Evolutionary conservation across 2,329 filamentous ascomycete genomes (phyloP).

Genomic region (Cercospora sesami): DNA sequence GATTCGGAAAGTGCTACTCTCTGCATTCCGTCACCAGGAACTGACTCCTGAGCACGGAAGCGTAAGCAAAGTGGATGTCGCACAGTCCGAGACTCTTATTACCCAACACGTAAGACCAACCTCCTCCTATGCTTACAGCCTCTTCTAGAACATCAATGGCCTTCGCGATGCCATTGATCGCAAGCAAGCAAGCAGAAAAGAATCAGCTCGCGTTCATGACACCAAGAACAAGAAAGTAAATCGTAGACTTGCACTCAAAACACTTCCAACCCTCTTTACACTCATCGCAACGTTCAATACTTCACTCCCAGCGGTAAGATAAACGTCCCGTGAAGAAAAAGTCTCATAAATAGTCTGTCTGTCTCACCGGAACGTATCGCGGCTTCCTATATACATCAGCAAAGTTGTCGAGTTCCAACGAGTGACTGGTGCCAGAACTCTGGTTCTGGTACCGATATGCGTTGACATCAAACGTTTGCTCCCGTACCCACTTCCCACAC

Average conservation of each 20-base stretch:
- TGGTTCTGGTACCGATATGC: background rate
- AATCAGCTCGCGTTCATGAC: background rate
- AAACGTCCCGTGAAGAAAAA: background rate
- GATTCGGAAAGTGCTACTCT: background rate
- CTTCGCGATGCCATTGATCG: background rate
- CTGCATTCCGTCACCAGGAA: background rate
- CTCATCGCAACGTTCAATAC: background rate
- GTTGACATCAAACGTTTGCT: background rate
- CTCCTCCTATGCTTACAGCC: background rate
- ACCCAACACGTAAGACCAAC: background rate
- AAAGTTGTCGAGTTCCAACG: too few relatives aligned
- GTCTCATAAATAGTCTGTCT: background rate
- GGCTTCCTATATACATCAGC: background rate
- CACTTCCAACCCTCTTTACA: background rate
- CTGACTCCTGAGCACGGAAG: background rate
- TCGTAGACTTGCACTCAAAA: background rate
- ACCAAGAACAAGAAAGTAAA: background rate
- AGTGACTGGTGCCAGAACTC: too few relatives aligned
- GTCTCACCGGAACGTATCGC: background rate
- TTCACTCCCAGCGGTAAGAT: background rate
- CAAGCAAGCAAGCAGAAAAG: background rate
- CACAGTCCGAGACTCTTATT: conserved; percentile 1
- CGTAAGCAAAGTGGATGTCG: background rate
- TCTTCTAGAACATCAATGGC: background rate
- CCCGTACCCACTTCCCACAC: background rate